Evolutionary conservation across 2,329 filamentous ascomycete species (phyloP).

Genomic region (Alternaria sp.): DNA sequence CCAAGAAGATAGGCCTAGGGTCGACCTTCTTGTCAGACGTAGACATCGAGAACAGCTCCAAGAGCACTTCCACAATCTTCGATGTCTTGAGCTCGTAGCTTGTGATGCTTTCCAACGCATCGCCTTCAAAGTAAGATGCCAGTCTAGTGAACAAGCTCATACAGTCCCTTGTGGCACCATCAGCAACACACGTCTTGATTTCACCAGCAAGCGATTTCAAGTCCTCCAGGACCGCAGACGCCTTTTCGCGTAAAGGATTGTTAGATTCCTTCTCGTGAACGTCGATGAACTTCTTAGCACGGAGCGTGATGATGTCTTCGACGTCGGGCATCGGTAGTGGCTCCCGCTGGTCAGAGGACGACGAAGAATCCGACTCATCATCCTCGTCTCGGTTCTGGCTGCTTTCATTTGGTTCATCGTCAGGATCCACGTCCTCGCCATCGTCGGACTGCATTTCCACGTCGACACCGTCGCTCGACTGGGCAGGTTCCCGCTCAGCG

Average conservation of each 20-base stretch:
- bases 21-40: constrained; percentile 61
- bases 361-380: constrained; percentile 71
- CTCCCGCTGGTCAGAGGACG: constrained; percentile 47
- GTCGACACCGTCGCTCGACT: constrained; percentile 62
- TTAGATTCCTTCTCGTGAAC: constrained; percentile 79
- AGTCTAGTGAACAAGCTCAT: constrained; percentile 74
- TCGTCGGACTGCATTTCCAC: constrained; percentile 61
- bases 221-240: constrained; percentile 74
- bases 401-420: constrained; percentile 63
- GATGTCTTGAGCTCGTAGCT: constrained; percentile 94
- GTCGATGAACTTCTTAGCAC: constrained; percentile 84
- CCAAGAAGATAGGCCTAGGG: constrained; percentile 83
- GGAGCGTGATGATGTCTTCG: constrained; percentile 74
- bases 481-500: constrained; percentile 55
- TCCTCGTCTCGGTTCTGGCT: constrained; percentile 66
- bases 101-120: constrained; percentile 90
- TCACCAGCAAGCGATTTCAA: constrained; percentile 75
- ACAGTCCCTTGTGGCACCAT: constrained; percentile 56
- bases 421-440: constrained; percentile 60
- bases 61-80: constrained; percentile 81
- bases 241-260: constrained; percentile 78
- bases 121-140: constrained; percentile 84
- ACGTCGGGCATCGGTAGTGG: constrained; percentile 55
- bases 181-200: constrained; percentile 73
- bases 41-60: constrained; percentile 76